Evolutionary conservation across 352 stramenopile genomes (phyloP), one percentile per base, ranked within the genome.

Genomic region (Phytophthora kernoviae): DNA sequence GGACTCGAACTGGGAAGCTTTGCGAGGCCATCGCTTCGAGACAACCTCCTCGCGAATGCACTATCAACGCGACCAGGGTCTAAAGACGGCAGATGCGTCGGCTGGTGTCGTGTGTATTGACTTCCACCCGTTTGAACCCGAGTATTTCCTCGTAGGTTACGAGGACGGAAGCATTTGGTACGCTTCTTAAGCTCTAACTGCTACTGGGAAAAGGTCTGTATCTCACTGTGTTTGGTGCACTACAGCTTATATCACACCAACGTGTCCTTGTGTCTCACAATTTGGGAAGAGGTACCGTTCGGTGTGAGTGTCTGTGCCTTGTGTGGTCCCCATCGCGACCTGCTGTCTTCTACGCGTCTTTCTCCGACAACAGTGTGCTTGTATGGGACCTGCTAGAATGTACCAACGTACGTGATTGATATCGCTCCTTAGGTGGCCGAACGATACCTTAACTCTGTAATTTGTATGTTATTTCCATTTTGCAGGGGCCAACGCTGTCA

Each of bases 101-200:
- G 54, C 44, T 37, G 74, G 51, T 12, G 76, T 87, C 32, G 75
- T 79, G 1, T 70, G 54, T 36, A 75, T 90, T 34, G 79, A 68
- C 11, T 87, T 86, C 32, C 73, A 88, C 51, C 79, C 79, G 17
- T 75, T 82, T 20, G 40, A 70, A 10, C 18, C 53, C 0, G 50
- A 70, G 20, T 88, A 88, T 61, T 90, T 91, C 34, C 73, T 91
- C 18, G 82, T 76, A 1, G 82, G 82, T 0, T 91, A 88, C 39
- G 67, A 73, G 33, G 82, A 91, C 36, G 82, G 79, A 24, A 59
- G 61, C 10, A 69, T 88, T 12, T 83, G 75, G 74, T 83, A 41
- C 42, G 56, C 11, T 14, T 9, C 18, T 9, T 15, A 41, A 15
- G 14, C 12, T 17, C 36, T 8, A 30, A 24, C 20, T 10, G 5